phyloP scores from a whole-genome alignment of 768 basidiomycete genomes.

The Chalciporus chontae region DNA sequence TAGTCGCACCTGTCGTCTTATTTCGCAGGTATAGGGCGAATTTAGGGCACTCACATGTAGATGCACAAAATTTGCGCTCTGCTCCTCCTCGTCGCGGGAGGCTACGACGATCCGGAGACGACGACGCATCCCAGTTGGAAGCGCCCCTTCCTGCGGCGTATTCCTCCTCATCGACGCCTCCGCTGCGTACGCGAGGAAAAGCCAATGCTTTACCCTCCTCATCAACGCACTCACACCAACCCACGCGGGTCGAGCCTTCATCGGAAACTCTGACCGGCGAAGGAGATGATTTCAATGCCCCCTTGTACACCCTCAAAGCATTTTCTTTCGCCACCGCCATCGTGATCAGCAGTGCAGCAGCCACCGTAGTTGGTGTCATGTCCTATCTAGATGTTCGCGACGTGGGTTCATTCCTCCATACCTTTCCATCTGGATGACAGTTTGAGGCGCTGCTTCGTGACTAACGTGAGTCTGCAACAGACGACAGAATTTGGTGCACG shows the following conservation, averaged over 20 bases:
- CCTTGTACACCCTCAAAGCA: conserved; percentile 57
- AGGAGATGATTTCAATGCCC: conserved; percentile 44
- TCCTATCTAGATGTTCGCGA: conserved; percentile 50
- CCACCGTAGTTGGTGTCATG: conserved; percentile 48
- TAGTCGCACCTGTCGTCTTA: conserved; percentile 12
- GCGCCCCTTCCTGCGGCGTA: background rate
- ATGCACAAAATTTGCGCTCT: background rate
- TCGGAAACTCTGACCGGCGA: background rate
- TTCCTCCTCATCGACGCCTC: background rate
- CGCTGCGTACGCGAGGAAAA: background rate
- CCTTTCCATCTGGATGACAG: background rate
- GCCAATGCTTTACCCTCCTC: background rate
- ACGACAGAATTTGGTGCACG: conserved; percentile 55
- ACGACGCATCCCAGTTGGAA: background rate
- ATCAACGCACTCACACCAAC: background rate
- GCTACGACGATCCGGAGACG: background rate
- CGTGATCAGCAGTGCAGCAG: conserved; percentile 47
- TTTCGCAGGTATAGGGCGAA: conserved; percentile 8
- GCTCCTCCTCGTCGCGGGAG: conserved; percentile 9
- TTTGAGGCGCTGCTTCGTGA: background rate
- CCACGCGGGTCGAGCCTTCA: background rate
- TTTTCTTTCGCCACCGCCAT: conserved; percentile 62
- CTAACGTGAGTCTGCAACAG: conserved; percentile 28
- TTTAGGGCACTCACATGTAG: background rate
- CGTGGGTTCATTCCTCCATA: conserved; percentile 31